phyloP scores from a whole-genome alignment of 257 asterid species.

The Salvia rosmarinus region DNA sequence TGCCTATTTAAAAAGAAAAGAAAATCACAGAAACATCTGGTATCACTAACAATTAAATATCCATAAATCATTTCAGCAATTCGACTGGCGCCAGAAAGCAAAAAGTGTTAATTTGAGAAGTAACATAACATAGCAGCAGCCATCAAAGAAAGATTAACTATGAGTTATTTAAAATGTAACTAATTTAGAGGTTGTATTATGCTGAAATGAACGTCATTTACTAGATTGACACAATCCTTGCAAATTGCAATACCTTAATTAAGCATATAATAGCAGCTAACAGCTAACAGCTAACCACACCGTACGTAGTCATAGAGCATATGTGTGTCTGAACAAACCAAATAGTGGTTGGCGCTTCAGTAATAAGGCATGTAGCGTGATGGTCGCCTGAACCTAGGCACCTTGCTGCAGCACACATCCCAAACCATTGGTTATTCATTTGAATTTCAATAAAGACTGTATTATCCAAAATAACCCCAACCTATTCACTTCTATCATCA shows the following conservation, averaged over 20 bases:
- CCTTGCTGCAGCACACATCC: slow-evolving; percentile 61
- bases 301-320: neutral
- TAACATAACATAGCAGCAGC: neutral
- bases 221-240: neutral
- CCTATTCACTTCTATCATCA: no score
- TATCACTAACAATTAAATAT: neutral
- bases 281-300: slow-evolving; percentile 23
- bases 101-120: neutral
- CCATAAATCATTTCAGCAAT: neutral
- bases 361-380: slow-evolving; percentile 85
- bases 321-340: slow-evolving; percentile 6
- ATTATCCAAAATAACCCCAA: no score
- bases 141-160: neutral
- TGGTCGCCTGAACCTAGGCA: slow-evolving; percentile 87
- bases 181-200: neutral
- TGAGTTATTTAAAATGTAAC: neutral
- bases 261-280: slow-evolving; percentile 6
- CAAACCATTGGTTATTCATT: slow-evolving; percentile 17
- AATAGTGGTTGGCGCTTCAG: slow-evolving; percentile 31
- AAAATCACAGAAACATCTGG: no score
- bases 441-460: neutral
- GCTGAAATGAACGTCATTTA: neutral
- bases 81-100: neutral
- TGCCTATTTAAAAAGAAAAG: no score
- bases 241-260: neutral